Evolutionary conservation across 2,329 filamentous ascomycete genomes (phyloP), one percentile per base, ranked within the genome.

Genomic region (Aspergillus neotritici): DNA sequence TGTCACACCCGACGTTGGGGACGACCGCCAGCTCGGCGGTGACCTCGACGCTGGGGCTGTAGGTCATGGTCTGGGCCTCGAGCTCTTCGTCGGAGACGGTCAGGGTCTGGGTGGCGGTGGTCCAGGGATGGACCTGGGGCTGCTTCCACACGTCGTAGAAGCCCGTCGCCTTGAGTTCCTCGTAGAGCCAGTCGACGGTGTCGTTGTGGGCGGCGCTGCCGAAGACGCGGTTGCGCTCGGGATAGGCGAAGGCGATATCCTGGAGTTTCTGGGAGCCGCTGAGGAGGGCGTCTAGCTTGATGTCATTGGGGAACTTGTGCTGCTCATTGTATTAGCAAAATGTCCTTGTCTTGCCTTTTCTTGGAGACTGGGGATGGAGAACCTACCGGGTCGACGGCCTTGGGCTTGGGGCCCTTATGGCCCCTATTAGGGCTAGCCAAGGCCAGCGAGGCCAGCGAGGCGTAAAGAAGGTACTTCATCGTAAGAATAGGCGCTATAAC

Each of bases 131-230:
- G 11, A 77, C 71, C 61, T 86, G 86, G 0, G 73, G 67, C 67
- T 87, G 83, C 48, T 77, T 59, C 30, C 51, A 55, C 16, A 66
- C 60, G 48, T 61, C 35, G 44, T 67, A 67, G 46, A 64, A 64
- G 30, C 60, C 62, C 1, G 60, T 62, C 16, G 54, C 50, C 40
- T 72, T 68, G 40, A 85, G 68, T 29, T 76, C 73, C 12, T 69
- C 66, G 54, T 75, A 73, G 52, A 86, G 76, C 61, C 84, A 86
- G 39, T 78, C 69, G 34, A 86, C 66, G 0, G 83, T 86, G 31
- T 72, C 78, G n/a, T 70, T 56, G 54, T 86, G 83, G 17, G 82
- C 83, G n/a, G 21, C 16, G n/a, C 57, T 47, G 1, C 58, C 58
- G 38, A 61, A 61, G 31, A 60, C 58, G 8, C 58, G 58, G 34